Evolutionary conservation across 2,329 filamentous ascomycete genomes (phyloP).

Genomic region (Truncatella angustata): DNA sequence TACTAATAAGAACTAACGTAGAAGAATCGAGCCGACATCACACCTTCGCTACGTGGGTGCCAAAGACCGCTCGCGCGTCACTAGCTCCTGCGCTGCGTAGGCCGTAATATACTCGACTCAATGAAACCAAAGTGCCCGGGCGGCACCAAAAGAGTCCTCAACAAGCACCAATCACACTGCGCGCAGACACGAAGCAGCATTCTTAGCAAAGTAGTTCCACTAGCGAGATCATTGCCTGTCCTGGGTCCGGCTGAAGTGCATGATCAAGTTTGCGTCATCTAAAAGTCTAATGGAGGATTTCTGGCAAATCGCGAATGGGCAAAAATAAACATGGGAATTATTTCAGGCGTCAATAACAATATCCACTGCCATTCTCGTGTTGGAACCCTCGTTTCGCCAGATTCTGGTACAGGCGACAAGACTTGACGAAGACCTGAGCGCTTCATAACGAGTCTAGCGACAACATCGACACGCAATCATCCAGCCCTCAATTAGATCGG

Average conservation of each 20-base stretch:
- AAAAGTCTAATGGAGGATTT: not conserved
- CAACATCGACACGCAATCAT: slow-evolving; percentile 3
- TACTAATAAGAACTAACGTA: not conserved
- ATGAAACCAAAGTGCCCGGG: not conserved
- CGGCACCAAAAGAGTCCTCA: not conserved
- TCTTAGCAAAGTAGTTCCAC: too few relatives aligned
- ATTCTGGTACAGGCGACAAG: not conserved
- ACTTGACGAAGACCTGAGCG: not conserved
- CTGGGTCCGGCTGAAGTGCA: not conserved
- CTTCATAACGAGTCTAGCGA: slow-evolving; percentile 6
- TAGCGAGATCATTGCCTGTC: not conserved
- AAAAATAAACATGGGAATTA: not conserved
- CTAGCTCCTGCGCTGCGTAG: not conserved
- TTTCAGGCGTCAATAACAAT: not conserved
- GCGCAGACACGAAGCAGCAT: too few relatives aligned
- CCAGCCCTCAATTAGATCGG: not conserved
- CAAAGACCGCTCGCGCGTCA: not conserved
- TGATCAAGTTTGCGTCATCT: slow-evolving; percentile 7
- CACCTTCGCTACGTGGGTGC: not conserved
- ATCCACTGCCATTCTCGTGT: not conserved
- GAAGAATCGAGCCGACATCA: not conserved
- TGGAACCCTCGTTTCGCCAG: not conserved
- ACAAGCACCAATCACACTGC: slow-evolving; percentile 6
- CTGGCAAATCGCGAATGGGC: not conserved
- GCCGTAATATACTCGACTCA: not conserved